These are phyloP conservation scores for Fusarium phyllophilum DNA, from an alignment of 2,329 filamentous ascomycete species.

Conservation along the genomic window DNA sequence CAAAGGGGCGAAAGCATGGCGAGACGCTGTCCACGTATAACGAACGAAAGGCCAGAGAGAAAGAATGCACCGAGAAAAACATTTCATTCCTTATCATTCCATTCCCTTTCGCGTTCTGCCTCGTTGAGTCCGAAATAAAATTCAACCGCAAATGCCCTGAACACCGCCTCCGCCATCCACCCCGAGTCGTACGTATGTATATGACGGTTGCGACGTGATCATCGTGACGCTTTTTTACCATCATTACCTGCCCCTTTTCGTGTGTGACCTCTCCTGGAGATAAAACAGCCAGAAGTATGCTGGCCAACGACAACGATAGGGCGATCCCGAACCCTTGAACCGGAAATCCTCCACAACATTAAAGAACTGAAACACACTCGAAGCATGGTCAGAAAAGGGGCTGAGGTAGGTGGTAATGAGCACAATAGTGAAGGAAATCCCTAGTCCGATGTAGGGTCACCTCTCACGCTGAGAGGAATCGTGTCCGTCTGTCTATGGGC, in stretches of 20 bases:
- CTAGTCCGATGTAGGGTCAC: constrained; percentile 44
- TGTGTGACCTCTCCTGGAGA: constrained; percentile 18
- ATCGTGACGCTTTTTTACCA: constrained; percentile 25
- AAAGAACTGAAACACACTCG: constrained; percentile 45
- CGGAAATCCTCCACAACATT: constrained; percentile 44
- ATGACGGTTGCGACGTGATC: constrained; percentile 19
- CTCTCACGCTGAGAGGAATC: constrained; percentile 48
- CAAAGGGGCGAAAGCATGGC: constrained; percentile 26
- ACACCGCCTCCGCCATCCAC: constrained; percentile 31
- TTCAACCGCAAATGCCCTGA: constrained; percentile 28
- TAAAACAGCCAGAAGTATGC: constrained; percentile 37
- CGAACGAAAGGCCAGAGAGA: constrained; percentile 24
- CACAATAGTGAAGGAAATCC: constrained; percentile 47
- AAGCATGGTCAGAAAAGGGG: constrained; percentile 38
- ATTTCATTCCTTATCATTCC: constrained; percentile 6
- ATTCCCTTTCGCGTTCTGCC: constrained; percentile 29
- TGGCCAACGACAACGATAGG: constrained; percentile 25
- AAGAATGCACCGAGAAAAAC: constrained; percentile 21
- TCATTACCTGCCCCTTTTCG: constrained; percentile 26
- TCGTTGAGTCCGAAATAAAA: constrained; percentile 29
- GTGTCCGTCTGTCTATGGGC: constrained; percentile 56
- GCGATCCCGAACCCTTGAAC: constrained; percentile 32
- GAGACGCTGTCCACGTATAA: constrained; percentile 31
- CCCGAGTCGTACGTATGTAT: constrained; percentile 27
- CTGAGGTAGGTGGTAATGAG: constrained; percentile 43